Conservation (phyloP, 805 yeast genomes). For the Candida vaughaniae region DNA sequence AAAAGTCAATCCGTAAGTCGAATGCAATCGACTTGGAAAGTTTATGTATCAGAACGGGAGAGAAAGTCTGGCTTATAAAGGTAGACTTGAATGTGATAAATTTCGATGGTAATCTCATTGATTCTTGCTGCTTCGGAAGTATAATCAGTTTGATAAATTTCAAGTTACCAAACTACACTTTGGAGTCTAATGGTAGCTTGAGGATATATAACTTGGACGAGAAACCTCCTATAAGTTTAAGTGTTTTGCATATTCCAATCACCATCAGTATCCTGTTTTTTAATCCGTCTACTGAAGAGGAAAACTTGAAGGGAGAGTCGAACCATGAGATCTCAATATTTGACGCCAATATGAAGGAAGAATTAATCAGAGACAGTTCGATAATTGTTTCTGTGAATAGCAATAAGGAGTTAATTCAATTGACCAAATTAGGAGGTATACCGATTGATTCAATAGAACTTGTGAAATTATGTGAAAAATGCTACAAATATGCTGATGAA, state of each 20-base stretch:
- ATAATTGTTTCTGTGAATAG: conserved; percentile 85
- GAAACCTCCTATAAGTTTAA: conserved; percentile 82
- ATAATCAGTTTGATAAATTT: conserved; percentile 83
- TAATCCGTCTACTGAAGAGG: conserved; percentile 63
- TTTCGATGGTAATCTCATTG: conserved; percentile 91
- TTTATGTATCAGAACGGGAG: conserved; percentile 86
- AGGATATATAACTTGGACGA: conserved; percentile 71
- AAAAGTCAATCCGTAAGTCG: conserved; percentile 87
- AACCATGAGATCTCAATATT: conserved; percentile 60
- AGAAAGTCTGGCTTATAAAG: conserved; percentile 85
- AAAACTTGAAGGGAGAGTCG: conserved; percentile 66
- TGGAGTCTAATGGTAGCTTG: conserved; percentile 25
- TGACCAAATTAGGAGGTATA: conserved; percentile 86
- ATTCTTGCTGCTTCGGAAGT: conserved; percentile 87
- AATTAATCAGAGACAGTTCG: conserved; percentile 69
- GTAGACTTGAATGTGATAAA: conserved; percentile 89
- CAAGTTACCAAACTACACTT: conserved; percentile 76
- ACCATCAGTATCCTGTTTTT: conserved; percentile 88
- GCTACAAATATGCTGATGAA: conserved; percentile 59
- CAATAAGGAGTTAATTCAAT: conserved; percentile 87
- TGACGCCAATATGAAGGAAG: conserved; percentile 81
- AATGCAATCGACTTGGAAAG: conserved; percentile 90
- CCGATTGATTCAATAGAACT: conserved; percentile 72
- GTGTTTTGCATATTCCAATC: conserved; percentile 84
- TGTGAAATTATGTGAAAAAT: conserved; percentile 66